phyloP scores from a whole-genome alignment of 2,329 filamentous ascomycete species.

The Calonectria pseudoturangicola region DNA sequence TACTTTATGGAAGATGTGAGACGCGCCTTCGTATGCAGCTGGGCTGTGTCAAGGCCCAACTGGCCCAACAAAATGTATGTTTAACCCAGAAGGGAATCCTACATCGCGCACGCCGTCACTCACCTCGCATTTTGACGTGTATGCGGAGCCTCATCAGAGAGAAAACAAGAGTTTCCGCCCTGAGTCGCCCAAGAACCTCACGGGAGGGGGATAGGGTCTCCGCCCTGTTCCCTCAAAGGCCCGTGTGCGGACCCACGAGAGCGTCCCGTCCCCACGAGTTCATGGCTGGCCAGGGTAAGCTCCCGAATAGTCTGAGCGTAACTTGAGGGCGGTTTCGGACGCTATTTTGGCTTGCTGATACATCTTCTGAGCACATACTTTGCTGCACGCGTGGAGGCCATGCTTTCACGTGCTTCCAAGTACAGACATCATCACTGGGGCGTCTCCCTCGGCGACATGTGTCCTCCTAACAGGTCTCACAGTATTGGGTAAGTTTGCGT shows the following conservation, averaged over 20 bases:
- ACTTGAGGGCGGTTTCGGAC: neutral
- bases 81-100: neutral
- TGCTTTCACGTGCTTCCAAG: constrained; percentile 4
- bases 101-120: neutral
- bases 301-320: neutral
- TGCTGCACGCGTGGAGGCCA: neutral
- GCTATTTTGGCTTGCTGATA: neutral
- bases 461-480: neutral
- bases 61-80: constrained; percentile 10
- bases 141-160: neutral
- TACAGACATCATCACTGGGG: neutral
- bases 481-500: constrained; percentile 5
- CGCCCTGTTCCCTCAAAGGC: constrained; percentile 7
- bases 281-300: constrained; percentile 5
- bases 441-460: neutral
- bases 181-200: neutral
- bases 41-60: constrained; percentile 8
- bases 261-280: neutral
- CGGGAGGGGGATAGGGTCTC: neutral
- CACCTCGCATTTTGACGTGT: neutral
- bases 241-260: constrained; percentile 11
- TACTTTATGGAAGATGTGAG: neutral
- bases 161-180: neutral
- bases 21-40: neutral
- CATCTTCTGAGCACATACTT: neutral